These are phyloP conservation scores for Glebionis coronaria DNA, from an alignment of 129 eudicot genomes.

Conservation along the genomic window DNA sequence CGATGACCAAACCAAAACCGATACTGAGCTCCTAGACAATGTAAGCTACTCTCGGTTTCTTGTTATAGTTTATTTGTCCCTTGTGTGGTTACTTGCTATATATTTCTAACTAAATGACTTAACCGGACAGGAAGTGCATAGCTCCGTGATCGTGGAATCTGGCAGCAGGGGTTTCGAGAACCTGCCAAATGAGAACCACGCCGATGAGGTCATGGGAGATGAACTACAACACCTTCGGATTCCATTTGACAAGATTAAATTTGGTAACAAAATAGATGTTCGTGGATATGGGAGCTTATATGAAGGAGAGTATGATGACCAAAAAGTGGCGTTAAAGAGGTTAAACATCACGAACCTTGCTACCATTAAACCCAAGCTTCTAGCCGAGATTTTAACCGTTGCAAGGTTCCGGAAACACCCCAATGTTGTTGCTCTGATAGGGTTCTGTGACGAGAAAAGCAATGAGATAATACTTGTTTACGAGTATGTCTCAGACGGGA, in stretches of 20 bases:
- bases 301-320: slow-evolving; percentile 28
- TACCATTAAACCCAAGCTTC: slow-evolving; percentile 23
- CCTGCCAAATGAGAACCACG: background rate
- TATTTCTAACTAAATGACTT: background rate
- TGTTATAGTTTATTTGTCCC: background rate
- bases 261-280: slow-evolving; percentile 24
- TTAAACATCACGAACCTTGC: slow-evolving; percentile 34
- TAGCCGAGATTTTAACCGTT: slow-evolving; percentile 28
- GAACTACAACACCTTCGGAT: slow-evolving; percentile 32
- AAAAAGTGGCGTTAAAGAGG: slow-evolving; percentile 28
- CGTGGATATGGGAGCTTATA: slow-evolving; percentile 31
- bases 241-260: slow-evolving; percentile 31
- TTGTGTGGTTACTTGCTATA: background rate
- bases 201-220: background rate
- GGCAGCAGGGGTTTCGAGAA: background rate
- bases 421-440: slow-evolving; percentile 30
- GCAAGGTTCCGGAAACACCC: slow-evolving; percentile 32
- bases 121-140: background rate
- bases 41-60: background rate
- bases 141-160: background rate
- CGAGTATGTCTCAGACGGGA: slow-evolving; percentile 25
- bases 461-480: slow-evolving; percentile 32
- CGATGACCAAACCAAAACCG: background rate
- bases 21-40: background rate
- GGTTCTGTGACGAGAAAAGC: slow-evolving; percentile 32